Evolutionary conservation across 371 early-diverging fungal genomes (phyloP).

Genomic region (Lichtheimia corymbifera): DNA sequence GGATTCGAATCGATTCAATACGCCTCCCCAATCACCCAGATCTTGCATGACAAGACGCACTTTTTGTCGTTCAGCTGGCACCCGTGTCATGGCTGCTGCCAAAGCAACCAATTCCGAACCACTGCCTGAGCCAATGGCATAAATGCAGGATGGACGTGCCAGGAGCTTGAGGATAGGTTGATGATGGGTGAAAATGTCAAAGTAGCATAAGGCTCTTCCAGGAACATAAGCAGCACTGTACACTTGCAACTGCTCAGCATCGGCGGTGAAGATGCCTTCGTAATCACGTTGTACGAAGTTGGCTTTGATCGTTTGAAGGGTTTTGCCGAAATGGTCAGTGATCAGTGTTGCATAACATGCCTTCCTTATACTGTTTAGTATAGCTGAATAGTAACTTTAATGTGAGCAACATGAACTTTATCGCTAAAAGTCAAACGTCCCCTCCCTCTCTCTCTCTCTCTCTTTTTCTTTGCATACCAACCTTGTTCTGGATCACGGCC

Average conservation of each 20-base stretch:
- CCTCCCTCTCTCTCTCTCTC: neutral
- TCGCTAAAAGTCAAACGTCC: neutral
- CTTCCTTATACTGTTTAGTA: conserved; percentile 66
- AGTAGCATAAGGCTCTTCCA: conserved; percentile 85
- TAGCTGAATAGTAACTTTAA: conserved; percentile 40
- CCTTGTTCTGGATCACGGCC: conserved; percentile 61
- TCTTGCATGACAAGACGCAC: conserved; percentile 68
- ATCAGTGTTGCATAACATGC: conserved; percentile 65
- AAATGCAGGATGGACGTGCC: conserved; percentile 39
- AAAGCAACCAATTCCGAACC: conserved; percentile 88
- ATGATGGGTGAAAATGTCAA: conserved; percentile 65
- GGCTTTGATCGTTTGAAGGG: conserved; percentile 75
- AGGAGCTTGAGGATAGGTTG: conserved; percentile 51
- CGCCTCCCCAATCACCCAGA: conserved; percentile 66
- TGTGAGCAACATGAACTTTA: no score
- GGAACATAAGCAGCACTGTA: conserved; percentile 89
- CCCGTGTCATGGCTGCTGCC: conserved; percentile 71
- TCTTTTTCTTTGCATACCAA: conserved; percentile 7
- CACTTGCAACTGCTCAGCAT: conserved; percentile 69
- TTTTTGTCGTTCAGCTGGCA: conserved; percentile 44
- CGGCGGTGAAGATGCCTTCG: conserved; percentile 74
- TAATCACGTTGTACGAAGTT: conserved; percentile 83
- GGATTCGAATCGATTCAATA: conserved; percentile 32
- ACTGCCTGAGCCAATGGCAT: conserved; percentile 82
- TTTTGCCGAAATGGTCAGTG: conserved; percentile 59